Conservation (phyloP, 1,284 basidiomycete species). For the Boletus semigastroideus region DNA sequence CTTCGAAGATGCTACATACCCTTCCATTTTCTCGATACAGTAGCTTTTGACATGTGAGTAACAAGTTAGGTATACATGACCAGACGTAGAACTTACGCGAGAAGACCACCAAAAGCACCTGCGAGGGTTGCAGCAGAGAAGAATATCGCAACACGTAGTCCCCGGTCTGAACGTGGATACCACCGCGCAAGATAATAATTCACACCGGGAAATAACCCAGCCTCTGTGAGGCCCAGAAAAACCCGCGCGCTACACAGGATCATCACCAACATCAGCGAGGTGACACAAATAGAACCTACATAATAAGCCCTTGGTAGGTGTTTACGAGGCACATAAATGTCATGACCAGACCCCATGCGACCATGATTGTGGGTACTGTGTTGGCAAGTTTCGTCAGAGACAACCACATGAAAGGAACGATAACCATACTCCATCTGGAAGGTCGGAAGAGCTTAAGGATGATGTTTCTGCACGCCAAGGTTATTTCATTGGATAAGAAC, state of each 20-base stretch:
- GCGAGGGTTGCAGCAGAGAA: conserved; percentile 59
- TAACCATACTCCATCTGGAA: conserved; percentile 44
- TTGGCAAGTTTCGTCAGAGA: conserved; percentile 1
- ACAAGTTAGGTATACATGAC: not conserved
- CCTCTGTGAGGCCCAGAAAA: conserved; percentile 55
- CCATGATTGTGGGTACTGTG: conserved; percentile 48
- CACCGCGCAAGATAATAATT: conserved; percentile 54
- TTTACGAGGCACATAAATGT: conserved; percentile 41
- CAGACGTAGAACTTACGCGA: conserved; percentile 25
- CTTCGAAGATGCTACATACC: conserved; percentile 23
- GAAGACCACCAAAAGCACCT: conserved; percentile 42
- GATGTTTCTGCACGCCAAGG: conserved; percentile 38
- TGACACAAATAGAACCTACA: conserved; percentile 7
- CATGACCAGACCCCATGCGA: conserved; percentile 49
- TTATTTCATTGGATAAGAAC: conserved; percentile 3
- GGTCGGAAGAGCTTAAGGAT: conserved; percentile 46
- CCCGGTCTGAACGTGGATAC: conserved; percentile 50
- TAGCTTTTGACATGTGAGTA: conserved; percentile 19
- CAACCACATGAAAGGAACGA: not conserved
- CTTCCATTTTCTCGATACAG: conserved; percentile 35
- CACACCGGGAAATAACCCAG: conserved; percentile 52
- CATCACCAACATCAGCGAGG: conserved; percentile 2
- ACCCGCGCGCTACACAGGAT: conserved; percentile 10
- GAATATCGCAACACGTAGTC: conserved; percentile 52
- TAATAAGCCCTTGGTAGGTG: conserved; percentile 31